These are phyloP conservation scores for Cytospora schulzeri DNA, from an alignment of 2,329 filamentous ascomycete species.

Conservation along the genomic window DNA sequence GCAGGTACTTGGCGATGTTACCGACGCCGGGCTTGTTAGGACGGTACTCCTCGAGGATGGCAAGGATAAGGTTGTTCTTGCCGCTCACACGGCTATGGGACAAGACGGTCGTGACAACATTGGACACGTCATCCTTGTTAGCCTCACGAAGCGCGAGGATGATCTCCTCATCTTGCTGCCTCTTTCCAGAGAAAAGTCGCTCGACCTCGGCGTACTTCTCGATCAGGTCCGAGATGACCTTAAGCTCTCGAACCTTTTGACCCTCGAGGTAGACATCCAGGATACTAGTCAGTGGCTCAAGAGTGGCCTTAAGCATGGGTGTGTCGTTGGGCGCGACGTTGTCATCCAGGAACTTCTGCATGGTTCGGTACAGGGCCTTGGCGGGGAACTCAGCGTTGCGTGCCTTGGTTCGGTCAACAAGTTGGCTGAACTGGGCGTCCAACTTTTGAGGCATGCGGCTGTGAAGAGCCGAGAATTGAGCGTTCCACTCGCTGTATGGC, in stretches of 20 bases:
- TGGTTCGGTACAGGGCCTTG: slow-evolving; percentile 80
- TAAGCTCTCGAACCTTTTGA: slow-evolving; percentile 86
- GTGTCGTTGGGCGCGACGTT: slow-evolving; percentile 74
- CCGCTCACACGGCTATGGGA: slow-evolving; percentile 90
- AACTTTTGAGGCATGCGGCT: slow-evolving; percentile 96
- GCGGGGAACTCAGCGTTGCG: slow-evolving; percentile 88
- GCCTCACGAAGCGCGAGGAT: slow-evolving; percentile 92
- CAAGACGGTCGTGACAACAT: slow-evolving; percentile 85
- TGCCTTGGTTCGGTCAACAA: slow-evolving; percentile 79
- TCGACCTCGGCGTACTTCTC: slow-evolving; percentile 83
- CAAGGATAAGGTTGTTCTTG: slow-evolving; percentile 92
- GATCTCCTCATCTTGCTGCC: slow-evolving; percentile 87
- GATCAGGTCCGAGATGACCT: slow-evolving; percentile 77
- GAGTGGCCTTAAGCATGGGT: slow-evolving; percentile 69
- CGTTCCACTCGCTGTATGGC: slow-evolving; percentile 94
- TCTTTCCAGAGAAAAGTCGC: slow-evolving; percentile 81
- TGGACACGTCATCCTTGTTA: slow-evolving; percentile 87
- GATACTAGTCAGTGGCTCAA: slow-evolving; percentile 76
- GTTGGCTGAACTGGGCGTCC: slow-evolving; percentile 77
- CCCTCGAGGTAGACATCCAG: slow-evolving; percentile 83
- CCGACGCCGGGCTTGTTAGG: slow-evolving; percentile 91
- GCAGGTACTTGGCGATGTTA: slow-evolving; percentile 86
- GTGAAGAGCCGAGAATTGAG: slow-evolving; percentile 94
- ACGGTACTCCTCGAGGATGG: slow-evolving; percentile 90
- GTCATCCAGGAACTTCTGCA: slow-evolving; percentile 87